phyloP scores from a whole-genome alignment of 371 early-diverging fungal genomes.

The Rhizopus arrhizus region DNA sequence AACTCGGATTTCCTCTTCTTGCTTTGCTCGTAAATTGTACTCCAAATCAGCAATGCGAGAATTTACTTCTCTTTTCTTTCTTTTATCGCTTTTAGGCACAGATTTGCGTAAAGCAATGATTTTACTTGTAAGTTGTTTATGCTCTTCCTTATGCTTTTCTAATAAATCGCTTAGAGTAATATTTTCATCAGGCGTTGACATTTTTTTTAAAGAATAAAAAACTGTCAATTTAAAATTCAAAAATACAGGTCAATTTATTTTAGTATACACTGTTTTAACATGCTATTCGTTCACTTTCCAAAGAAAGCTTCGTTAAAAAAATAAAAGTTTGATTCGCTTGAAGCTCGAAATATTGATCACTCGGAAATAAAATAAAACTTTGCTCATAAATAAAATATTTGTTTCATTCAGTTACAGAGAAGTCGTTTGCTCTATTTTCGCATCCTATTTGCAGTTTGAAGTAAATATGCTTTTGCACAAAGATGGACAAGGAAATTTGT shows the following conservation, averaged over 20 bases:
- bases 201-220: slow-evolving; percentile 9
- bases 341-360: too few species aligned
- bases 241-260: not conserved
- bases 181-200: slow-evolving; percentile 1
- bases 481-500: too few species aligned
- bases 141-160: slow-evolving; percentile 78
- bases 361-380: too few species aligned
- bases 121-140: slow-evolving; percentile 69
- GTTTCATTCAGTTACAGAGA: too few species aligned
- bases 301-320: too few species aligned
- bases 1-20: slow-evolving; percentile 66
- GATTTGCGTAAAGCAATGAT: slow-evolving; percentile 77
- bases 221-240: not conserved
- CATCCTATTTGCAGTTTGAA: too few species aligned
- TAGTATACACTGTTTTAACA: slow-evolving; percentile 12
- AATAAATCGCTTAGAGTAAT: slow-evolving; percentile 61
- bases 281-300: not conserved
- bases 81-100: slow-evolving; percentile 78
- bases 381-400: too few species aligned
- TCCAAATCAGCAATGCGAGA: slow-evolving; percentile 75
- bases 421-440: too few species aligned
- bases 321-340: too few species aligned
- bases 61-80: slow-evolving; percentile 82
- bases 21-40: slow-evolving; percentile 61
- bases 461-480: too few species aligned